Evolutionary conservation across 2,329 filamentous ascomycete species (phyloP).

Genomic region (Paramyrothecium sp.): DNA sequence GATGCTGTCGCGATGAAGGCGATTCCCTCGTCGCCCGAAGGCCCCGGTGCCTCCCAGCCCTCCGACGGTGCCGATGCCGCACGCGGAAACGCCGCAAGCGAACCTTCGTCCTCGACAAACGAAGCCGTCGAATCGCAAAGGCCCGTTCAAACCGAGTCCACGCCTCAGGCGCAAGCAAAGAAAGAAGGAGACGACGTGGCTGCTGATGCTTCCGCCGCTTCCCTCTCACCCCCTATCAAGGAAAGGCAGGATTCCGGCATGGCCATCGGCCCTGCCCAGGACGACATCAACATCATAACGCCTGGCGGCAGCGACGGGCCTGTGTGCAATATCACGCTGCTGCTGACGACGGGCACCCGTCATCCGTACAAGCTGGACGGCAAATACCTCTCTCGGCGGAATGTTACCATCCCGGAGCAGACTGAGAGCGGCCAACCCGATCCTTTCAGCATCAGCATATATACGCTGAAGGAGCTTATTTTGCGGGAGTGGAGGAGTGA

Average conservation of each 20-base stretch:
- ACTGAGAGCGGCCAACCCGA: conserved; percentile 62
- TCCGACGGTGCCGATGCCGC: conserved; percentile 11
- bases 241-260: conserved; percentile 32
- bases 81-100: conserved; percentile 12
- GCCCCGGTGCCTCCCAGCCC: conserved; percentile 5
- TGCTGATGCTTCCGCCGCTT: too few species aligned
- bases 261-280: conserved; percentile 42
- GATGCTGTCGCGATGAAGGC: conserved; percentile 37
- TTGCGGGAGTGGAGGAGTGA: conserved; percentile 89
- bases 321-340: conserved; percentile 73
- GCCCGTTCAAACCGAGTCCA: conserved; percentile 1
- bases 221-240: conserved; percentile 25
- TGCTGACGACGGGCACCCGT: conserved; percentile 76
- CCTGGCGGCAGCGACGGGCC: conserved; percentile 29
- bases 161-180: conserved; percentile 33
- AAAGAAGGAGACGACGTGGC: conserved; percentile 10
- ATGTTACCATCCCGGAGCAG: conserved; percentile 70
- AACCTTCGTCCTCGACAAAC: conserved; percentile 11
- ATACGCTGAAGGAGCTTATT: conserved; percentile 92
- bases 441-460: conserved; percentile 87
- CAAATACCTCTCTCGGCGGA: conserved; percentile 78
- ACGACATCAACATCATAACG: conserved; percentile 37
- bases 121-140: not conserved
- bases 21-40: conserved; percentile 21
- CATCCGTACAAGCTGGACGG: conserved; percentile 91